Evolutionary conservation across 1,284 basidiomycete species (phyloP).

Genomic region (Leccinum variabile): DNA sequence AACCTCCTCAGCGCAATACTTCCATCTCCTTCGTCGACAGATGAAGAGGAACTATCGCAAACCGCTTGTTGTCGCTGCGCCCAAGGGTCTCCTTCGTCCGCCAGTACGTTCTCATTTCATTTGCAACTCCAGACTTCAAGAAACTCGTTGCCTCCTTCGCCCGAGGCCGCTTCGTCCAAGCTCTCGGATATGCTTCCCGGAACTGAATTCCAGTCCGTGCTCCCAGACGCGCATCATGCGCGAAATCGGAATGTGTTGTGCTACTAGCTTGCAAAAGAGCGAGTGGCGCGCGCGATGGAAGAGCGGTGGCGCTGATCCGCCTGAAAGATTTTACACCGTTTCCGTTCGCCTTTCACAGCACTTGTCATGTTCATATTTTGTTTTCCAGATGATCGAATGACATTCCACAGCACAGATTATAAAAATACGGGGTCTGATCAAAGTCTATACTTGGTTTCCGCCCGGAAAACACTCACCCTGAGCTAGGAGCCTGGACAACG

Average conservation of each 20-base stretch:
- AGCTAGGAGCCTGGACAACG: conserved; percentile 12
- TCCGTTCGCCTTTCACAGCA: conserved; percentile 50
- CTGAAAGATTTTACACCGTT: conserved; percentile 87
- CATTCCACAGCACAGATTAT: neutral
- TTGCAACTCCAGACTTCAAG: neutral
- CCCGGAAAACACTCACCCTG: conserved; percentile 20
- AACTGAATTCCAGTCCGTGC: conserved; percentile 70
- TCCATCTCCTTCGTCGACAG: conserved; percentile 84
- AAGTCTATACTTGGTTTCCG: conserved; percentile 14
- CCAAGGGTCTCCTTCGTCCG: conserved; percentile 79
- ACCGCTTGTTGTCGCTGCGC: conserved; percentile 79
- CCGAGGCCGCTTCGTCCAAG: conserved; percentile 71
- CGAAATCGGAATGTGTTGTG: conserved; percentile 56
- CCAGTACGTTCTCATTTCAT: conserved; percentile 50
- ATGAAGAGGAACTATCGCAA: conserved; percentile 83
- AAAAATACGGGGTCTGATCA: neutral
- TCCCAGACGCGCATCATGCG: conserved; percentile 48
- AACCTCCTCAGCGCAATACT: conserved; percentile 87
- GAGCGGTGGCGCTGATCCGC: conserved; percentile 65
- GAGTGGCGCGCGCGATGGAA: conserved; percentile 50
- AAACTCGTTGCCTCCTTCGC: neutral
- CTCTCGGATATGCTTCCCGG: conserved; percentile 65
- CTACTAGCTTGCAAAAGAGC: conserved; percentile 71
- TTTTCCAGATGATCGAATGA: neutral
- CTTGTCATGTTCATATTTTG: neutral